Evolutionary conservation across 768 basidiomycete species (phyloP).

Genomic region (Rhizopogon sp.): DNA sequence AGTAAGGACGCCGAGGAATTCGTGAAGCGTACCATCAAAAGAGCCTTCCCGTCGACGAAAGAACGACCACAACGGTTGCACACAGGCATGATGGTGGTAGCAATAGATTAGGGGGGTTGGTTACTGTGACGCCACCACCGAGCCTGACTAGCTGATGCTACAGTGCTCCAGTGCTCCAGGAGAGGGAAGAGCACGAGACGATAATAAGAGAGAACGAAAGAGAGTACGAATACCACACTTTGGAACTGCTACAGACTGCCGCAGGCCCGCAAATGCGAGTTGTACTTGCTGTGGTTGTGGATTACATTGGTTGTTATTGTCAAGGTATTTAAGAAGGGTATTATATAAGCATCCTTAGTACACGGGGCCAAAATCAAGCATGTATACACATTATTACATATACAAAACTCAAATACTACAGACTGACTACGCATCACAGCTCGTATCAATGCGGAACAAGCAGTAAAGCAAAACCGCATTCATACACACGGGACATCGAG

Average conservation of each 20-base stretch:
- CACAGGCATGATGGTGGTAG: slow-evolving; percentile 10
- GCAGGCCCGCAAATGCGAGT: too few species aligned
- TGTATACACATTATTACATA: too few species aligned
- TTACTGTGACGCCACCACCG: neutral
- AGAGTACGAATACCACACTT: neutral
- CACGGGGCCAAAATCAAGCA: too few species aligned
- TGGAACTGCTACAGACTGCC: neutral
- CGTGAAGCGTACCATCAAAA: slow-evolving; percentile 10
- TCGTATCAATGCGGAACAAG: slow-evolving; percentile 46
- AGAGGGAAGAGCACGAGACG: neutral
- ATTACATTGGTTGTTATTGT: neutral
- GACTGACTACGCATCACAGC: neutral
- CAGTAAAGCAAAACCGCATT: slow-evolving; percentile 51
- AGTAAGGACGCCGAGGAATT: neutral
- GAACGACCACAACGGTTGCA: slow-evolving; percentile 14
- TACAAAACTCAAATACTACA: neutral
- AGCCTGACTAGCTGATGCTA: neutral
- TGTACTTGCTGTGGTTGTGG: too few species aligned
- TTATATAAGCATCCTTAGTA: neutral
- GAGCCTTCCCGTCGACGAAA: slow-evolving; percentile 7
- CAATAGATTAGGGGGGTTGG: neutral
- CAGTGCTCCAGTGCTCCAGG: too few species aligned
- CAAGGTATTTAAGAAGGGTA: neutral
- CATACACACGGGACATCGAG: slow-evolving; percentile 48
- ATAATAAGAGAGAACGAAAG: neutral